A percentile compares a stretch with the other conserved stretches of the same genome.
Evolutionary conservation across 495 filamentous ascomycete genomes (phyloP).

Genomic region (Aspergillus leporis): DNA sequence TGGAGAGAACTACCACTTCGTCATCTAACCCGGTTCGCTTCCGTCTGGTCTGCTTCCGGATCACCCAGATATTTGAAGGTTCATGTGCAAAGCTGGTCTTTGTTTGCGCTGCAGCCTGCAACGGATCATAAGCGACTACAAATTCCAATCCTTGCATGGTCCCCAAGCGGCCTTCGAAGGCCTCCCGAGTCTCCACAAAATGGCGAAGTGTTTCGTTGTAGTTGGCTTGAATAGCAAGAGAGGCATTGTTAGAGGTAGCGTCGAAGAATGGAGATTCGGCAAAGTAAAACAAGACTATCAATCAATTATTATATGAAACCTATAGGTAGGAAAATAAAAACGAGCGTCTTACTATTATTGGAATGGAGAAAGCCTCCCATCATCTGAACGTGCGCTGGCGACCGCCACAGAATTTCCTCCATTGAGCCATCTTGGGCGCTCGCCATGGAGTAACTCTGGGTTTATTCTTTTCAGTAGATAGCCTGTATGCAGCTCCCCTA

Average conservation of each 20-base stretch:
- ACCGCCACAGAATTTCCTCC: constrained; percentile 79
- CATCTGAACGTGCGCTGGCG: constrained; percentile 57
- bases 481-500: not conserved
- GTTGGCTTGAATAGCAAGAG: constrained; percentile 71
- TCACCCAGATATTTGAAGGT: constrained; percentile 78
- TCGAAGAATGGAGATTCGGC: constrained; percentile 90
- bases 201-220: constrained; percentile 68
- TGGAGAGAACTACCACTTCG: constrained; percentile 69
- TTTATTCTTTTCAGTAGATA: not conserved
- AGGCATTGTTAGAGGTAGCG: constrained; percentile 80
- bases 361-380: constrained; percentile 58
- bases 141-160: constrained; percentile 84
- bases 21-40: constrained; percentile 59
- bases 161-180: constrained; percentile 74
- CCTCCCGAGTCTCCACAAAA: constrained; percentile 66
- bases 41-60: constrained; percentile 81
- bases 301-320: not conserved
- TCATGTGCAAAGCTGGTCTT: constrained; percentile 56
- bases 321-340: not conserved
- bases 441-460: constrained; percentile 24
- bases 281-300: constrained; percentile 84
- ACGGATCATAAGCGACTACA: constrained; percentile 72
- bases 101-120: constrained; percentile 60
- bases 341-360: constrained; percentile 43
- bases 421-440: constrained; percentile 58